Evolutionary conservation across 2,329 filamentous ascomycete genomes (phyloP).

Genomic region (Ilyonectria sp.): DNA sequence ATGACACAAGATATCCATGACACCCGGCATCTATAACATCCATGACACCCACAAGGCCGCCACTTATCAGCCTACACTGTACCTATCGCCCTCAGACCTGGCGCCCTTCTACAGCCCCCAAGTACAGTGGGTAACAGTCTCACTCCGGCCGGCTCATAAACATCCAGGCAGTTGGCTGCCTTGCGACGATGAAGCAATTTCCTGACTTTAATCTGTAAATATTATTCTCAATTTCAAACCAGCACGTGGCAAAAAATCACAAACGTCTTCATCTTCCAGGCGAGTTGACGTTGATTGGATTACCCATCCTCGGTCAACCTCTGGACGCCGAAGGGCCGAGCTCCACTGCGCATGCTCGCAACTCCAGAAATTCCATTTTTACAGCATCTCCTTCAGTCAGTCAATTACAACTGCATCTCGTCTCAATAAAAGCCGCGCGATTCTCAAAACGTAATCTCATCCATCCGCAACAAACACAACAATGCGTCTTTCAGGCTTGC

Average conservation of each 20-base stretch:
- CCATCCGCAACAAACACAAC: constrained; percentile 20
- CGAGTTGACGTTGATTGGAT: constrained; percentile 8
- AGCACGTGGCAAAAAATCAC: neutral
- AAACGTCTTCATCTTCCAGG: neutral
- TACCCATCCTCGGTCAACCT: constrained; percentile 16
- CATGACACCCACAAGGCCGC: neutral
- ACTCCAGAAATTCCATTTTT: constrained; percentile 7
- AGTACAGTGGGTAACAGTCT: neutral
- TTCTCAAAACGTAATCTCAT: neutral
- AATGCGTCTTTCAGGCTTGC: constrained; percentile 81
- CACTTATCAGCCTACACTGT: neutral
- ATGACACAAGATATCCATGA: too few relatives aligned
- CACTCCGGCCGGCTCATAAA: neutral
- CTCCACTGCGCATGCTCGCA: constrained; percentile 14
- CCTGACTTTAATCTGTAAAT: neutral
- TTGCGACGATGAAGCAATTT: neutral
- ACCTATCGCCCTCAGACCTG: neutral
- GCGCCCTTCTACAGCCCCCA: neutral
- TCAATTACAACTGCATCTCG: neutral
- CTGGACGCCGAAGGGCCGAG: constrained; percentile 28
- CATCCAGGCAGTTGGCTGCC: neutral
- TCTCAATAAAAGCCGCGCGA: neutral
- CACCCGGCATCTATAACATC: too few relatives aligned
- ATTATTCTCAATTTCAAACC: too few relatives aligned
- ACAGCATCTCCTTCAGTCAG: neutral